A percentile compares a stretch with the other conserved stretches of the same genome.
These are phyloP conservation scores for Phoenix roebelenii DNA, from an alignment of 176 grass and related monocot genomes.

Conservation along the genomic window DNA sequence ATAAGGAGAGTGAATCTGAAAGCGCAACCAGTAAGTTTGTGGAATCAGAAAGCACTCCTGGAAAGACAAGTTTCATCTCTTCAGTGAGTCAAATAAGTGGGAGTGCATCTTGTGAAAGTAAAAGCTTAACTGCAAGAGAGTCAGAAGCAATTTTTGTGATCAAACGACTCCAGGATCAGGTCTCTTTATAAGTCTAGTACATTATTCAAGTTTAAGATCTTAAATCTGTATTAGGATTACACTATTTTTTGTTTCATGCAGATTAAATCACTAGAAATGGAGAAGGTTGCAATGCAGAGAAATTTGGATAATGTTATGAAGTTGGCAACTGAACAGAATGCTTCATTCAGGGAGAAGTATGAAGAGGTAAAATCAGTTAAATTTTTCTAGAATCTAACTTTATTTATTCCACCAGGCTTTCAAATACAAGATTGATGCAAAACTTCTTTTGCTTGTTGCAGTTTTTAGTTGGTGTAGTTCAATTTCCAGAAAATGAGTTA, in stretches of 20 bases:
- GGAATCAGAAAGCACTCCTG: conserved; percentile 19
- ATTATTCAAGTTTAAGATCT: no score
- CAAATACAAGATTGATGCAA: no score
- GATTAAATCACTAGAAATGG: conserved; percentile 73
- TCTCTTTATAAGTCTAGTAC: conserved; percentile 7
- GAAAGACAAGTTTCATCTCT: neutral
- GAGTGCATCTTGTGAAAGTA: conserved; percentile 4
- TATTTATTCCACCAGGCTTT: no score
- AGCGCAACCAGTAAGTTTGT: conserved; percentile 15
- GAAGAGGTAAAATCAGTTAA: conserved; percentile 49
- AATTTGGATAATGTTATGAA: conserved; percentile 72
- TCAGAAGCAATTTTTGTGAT: conserved; percentile 86
- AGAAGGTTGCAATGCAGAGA: conserved; percentile 69
- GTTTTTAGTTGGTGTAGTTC: no score
- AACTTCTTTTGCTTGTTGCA: no score
- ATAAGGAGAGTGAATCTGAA: conserved; percentile 22
- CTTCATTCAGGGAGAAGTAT: conserved; percentile 57
- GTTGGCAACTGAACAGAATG: conserved; percentile 59
- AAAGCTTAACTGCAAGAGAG: conserved; percentile 61
- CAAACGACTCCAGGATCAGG: conserved; percentile 90
- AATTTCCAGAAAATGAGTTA: no score
- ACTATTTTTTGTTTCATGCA: conserved; percentile 25
- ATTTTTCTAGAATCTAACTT: neutral
- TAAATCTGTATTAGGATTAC: neutral
- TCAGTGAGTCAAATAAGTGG: conserved; percentile 19